Percentiles rank a stretch among this genome's conserved stretches.
Evolutionary conservation across 306 rosid genomes (phyloP).

Genomic region (Gynostemma pentaphyllum): DNA sequence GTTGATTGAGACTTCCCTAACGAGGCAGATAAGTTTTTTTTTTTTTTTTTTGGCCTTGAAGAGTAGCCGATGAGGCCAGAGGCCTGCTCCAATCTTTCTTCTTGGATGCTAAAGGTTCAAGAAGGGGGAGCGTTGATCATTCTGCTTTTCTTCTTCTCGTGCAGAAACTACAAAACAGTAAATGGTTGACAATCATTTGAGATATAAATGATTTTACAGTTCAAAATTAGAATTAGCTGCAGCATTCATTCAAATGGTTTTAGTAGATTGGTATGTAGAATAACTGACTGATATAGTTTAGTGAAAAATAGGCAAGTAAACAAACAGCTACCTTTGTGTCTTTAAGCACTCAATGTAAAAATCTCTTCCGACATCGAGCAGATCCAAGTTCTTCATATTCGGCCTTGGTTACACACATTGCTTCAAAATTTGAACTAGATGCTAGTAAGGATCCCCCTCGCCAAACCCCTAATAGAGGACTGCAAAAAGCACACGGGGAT

Average conservation of each 20-base stretch:
- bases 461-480: constrained; percentile 85
- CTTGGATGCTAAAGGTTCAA: neutral
- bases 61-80: neutral
- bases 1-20: neutral
- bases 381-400: constrained; percentile 98
- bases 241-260: neutral
- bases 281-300: neutral
- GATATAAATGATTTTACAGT: neutral
- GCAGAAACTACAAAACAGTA: neutral
- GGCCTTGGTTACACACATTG: constrained; percentile 89
- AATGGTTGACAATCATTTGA: neutral
- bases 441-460: constrained; percentile 88
- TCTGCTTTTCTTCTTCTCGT: neutral
- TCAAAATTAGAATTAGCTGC: neutral
- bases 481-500: constrained; percentile 21
- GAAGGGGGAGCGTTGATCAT: neutral
- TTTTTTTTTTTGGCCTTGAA: neutral
- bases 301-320: neutral
- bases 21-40: neutral
- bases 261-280: neutral
- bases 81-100: neutral
- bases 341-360: constrained; percentile 35
- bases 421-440: constrained; percentile 83
- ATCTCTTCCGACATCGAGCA: constrained; percentile 85
- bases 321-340: neutral